These are phyloP conservation scores for Citeromyces nyonsensis DNA, from an alignment of 805 yeast genomes.

Conservation along the genomic window DNA sequence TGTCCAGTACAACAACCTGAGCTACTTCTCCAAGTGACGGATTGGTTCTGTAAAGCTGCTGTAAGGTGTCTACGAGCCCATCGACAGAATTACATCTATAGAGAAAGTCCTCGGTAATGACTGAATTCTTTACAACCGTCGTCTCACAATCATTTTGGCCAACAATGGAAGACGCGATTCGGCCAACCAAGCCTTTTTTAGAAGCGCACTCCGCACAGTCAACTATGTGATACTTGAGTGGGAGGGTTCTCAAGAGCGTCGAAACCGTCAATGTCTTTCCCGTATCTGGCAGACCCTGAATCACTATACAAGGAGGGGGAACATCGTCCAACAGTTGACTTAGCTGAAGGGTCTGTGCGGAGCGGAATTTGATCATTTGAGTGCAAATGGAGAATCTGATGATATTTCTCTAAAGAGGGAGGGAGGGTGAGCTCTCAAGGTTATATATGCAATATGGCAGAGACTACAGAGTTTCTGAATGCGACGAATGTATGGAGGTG, in stretches of 20 bases:
- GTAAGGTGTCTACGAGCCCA: constrained; percentile 22
- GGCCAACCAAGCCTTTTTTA: no score
- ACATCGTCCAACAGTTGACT: constrained; percentile 15
- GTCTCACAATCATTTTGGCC: no score
- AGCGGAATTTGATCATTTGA: constrained; percentile 1
- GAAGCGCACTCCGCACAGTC: constrained; percentile 20
- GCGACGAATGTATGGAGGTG: no score
- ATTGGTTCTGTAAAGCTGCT: constrained; percentile 13
- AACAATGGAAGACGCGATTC: no score
- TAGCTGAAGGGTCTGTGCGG: constrained; percentile 18
- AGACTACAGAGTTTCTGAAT: no score
- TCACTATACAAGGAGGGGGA: constrained; percentile 20
- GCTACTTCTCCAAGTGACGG: constrained; percentile 14
- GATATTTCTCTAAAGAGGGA: no score
- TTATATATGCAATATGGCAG: no score
- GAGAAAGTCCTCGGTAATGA: constrained; percentile 9
- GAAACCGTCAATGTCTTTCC: constrained; percentile 27
- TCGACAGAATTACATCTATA: constrained; percentile 23
- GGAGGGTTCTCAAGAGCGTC: no score
- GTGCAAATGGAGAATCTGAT: no score
- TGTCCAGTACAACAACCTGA: constrained; percentile 29
- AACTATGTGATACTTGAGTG: constrained; percentile 7
- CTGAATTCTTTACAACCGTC: no score
- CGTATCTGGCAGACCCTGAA: constrained; percentile 31
- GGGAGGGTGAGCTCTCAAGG: no score